Evolutionary conservation across 2,329 filamentous ascomycete species (phyloP), one percentile per base, ranked within the genome.

Genomic region (Aspergillus niger): DNA sequence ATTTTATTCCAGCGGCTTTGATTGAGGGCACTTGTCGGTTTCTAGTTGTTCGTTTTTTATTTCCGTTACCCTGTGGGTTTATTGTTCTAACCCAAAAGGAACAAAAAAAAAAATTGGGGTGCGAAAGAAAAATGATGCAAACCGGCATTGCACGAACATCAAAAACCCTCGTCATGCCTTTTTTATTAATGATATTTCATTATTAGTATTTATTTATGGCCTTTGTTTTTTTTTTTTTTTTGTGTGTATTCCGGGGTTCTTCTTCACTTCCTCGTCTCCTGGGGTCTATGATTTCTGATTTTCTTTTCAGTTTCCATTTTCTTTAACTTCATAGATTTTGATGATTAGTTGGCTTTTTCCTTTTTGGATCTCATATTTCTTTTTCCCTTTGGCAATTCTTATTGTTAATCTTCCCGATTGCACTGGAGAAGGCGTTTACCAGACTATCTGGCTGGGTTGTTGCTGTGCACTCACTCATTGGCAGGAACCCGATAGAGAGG

Each of bases 401-500:
- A 61, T 58, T 57, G 61, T 59, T 58, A 58, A 50, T 59, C 49
- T 54, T 57, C 26, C 47, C 47, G n/a, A 28, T 17, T 30, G 44
- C 44, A 28, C 44, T 49, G 44, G 44, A 49, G 47, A 50, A 50
- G 26, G 26, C 26, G 26, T 28, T 30, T 30, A 26, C 26, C 26
- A 50, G 38, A 57, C 62, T 57, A 43, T 57, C 44, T 58, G 49
- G 54, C 49, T 55, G 54, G 53, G 28, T 55, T 57, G 55, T 54
- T 44, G 54, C 49, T 49, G 47, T 48, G 36, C 54, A 63, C 62
- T 60, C 48, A 63, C 53, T 55, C 30, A 56, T 60, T 53, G 47
- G 28, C 58, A 59, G 36, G 41, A 13, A 39, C 49, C 53, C 59
- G 59, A 62, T 62, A 60, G 49, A 48, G 50, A 62, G 59, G 47